Percentiles rank a stretch among this genome's conserved stretches.
These are phyloP conservation scores for Cryptosporidium sp. DNA, from an alignment of 169 alveolate genomes.

Conservation along the genomic window DNA sequence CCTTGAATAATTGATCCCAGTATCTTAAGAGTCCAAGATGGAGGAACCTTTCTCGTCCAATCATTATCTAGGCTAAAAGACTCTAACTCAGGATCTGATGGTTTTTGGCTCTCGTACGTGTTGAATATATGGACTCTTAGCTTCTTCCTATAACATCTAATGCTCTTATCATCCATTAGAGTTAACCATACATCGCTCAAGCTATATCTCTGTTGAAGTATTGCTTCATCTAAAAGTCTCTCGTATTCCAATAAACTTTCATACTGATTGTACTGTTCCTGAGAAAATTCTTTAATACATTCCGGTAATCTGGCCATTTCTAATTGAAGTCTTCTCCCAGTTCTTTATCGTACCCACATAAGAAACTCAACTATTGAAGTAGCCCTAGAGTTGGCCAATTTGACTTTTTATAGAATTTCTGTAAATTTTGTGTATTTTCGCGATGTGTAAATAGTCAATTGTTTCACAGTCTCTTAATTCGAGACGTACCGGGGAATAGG, in stretches of 20 bases:
- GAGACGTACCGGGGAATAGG: not conserved
- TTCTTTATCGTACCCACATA: not conserved
- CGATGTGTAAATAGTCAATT: not conserved
- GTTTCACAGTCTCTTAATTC: not conserved
- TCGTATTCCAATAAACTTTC: conserved; percentile 58
- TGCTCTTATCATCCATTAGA: conserved; percentile 71
- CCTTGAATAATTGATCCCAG: conserved; percentile 77
- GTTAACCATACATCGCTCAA: conserved; percentile 73
- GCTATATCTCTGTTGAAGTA: conserved; percentile 65
- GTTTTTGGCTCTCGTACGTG: conserved; percentile 72
- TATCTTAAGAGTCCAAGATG: conserved; percentile 77
- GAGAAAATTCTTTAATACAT: conserved; percentile 52
- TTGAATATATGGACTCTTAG: conserved; percentile 77
- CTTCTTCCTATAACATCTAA: conserved; percentile 68
- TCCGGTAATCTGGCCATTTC: conserved; percentile 62
- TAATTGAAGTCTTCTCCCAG: not conserved
- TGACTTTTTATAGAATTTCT: not conserved
- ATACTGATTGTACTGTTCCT: conserved; percentile 39
- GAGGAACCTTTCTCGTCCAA: conserved; percentile 71
- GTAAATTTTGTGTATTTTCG: too few relatives aligned
- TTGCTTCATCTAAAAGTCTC: conserved; percentile 62
- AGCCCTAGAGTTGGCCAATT: not conserved
- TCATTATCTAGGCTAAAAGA: conserved; percentile 62
- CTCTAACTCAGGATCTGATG: conserved; percentile 64
- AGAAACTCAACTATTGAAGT: not conserved